Conservation (phyloP, 345 rosid genomes). For the Murraya paniculata region DNA sequence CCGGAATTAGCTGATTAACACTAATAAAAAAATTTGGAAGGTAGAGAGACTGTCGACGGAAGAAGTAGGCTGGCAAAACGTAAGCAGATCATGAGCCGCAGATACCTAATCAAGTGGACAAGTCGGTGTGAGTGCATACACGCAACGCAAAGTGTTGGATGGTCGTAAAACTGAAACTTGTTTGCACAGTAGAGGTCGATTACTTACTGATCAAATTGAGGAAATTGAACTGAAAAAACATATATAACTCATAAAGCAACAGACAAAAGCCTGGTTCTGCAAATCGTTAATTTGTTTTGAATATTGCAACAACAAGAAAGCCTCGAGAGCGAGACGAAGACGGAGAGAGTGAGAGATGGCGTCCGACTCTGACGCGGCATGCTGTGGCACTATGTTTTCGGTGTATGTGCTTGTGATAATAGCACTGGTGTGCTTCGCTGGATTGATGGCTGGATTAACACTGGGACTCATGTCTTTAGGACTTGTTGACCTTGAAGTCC, state of each 20-base stretch:
- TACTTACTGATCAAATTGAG: background rate
- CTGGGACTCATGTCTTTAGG: conserved; percentile 95
- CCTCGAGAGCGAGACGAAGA: background rate
- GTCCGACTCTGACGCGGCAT: conserved; percentile 32
- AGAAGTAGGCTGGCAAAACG: background rate
- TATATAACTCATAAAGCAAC: background rate
- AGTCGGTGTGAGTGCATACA: background rate
- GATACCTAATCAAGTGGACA: background rate
- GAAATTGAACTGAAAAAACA: background rate
- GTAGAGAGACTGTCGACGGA: too few relatives aligned
- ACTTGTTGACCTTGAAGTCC: conserved; percentile 95
- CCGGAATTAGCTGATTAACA: background rate
- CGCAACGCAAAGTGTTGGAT: background rate
- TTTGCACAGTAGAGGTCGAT: background rate
- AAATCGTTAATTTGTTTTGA: background rate
- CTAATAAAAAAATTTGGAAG: background rate
- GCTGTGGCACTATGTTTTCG: conserved; percentile 55
- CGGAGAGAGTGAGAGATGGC: conserved; percentile 22
- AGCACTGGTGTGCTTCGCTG: conserved; percentile 76
- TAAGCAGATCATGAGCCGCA: background rate
- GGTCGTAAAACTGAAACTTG: background rate
- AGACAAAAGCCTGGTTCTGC: background rate
- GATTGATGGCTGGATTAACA: conserved; percentile 92
- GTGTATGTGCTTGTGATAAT: conserved; percentile 42
- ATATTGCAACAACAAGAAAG: background rate